A percentile compares a stretch with the other conserved stretches of the same genome.
Conservation (phyloP, 257 asterid species). For the Ilex asprella region DNA sequence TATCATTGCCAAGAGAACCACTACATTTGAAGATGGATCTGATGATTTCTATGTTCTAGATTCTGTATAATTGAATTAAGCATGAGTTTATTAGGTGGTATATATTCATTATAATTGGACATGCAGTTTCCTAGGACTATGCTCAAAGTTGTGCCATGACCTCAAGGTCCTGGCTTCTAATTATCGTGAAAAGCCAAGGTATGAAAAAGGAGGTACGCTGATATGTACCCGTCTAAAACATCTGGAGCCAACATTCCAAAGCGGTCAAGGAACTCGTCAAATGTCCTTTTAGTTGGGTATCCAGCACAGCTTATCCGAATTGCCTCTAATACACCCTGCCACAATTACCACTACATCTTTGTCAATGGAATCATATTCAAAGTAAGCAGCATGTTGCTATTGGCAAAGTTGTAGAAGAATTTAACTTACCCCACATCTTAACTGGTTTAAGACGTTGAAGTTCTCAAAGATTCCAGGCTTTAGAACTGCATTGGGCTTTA, state of each 20-base stretch:
- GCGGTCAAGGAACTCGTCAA: conserved; percentile 90
- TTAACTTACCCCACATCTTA: conserved; percentile 88
- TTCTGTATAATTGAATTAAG: not conserved
- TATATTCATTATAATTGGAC: not conserved
- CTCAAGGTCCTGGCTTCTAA: not conserved
- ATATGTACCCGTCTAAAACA: conserved; percentile 65
- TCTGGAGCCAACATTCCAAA: conserved; percentile 88
- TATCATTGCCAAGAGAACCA: not conserved
- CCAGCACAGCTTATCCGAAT: conserved; percentile 97
- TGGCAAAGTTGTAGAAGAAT: not conserved
- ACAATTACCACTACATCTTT: conserved; percentile 20
- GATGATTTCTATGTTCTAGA: not conserved
- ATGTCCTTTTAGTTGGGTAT: conserved; percentile 87
- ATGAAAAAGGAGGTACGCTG: not conserved
- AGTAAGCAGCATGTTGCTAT: not conserved
- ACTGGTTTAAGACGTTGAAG: conserved; percentile 71
- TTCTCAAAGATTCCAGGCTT: conserved; percentile 97
- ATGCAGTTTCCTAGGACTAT: not conserved
- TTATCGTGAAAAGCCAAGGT: not conserved
- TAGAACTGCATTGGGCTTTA: conserved; percentile 80
- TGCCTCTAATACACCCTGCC: conserved; percentile 94
- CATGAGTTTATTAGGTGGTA: not conserved
- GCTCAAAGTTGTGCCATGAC: too few relatives aligned
- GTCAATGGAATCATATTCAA: conserved; percentile 11
- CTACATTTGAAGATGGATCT: not conserved